Evolutionary conservation across 23 red algal species (phyloP), one percentile per base, ranked within the genome.

Genomic region (Chondrus crispus): DNA sequence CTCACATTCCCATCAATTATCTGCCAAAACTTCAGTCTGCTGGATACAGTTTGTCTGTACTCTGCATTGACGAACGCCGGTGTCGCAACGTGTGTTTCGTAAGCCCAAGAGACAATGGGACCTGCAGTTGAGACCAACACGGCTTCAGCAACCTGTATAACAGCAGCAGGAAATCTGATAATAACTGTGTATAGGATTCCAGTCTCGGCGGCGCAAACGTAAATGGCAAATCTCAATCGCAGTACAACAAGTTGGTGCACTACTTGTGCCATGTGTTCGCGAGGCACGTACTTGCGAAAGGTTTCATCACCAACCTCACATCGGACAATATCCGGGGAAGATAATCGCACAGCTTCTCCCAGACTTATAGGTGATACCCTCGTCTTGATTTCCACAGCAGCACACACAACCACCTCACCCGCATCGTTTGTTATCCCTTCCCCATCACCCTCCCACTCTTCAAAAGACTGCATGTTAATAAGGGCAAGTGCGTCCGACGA

Each of bases 81-180:
- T 9, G 68, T 39, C 4, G 54, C 49, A 16, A 36, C 3, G 18
- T 10, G 43, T 4, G 32, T 3, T 39, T 66, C 62, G 49, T 85
- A 32, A 42, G 81, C 81, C 81, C 81, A 85, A 8, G 43, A 37
- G 11, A 85, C 51, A 70, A 87, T 2, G n/a, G 79, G 79, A 62
- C 3, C 38, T 12, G 50, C 79, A n/a, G n/a, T n/a, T n/a, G n/a
- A n/a, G n/a, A n/a, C n/a, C n/a, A n/a, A n/a, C 20, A 84, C 79
- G 63, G 20, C 50, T 33, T 58, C 35, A 36, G 38, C 58, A n/a
- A 62, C 29, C 7, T 55, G 48, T 39, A 84, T n/a, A 64, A n/a
- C n/a, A n/a, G n/a, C n/a, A n/a, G n/a, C n/a, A n/a, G 60, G 6
- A 66, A 22, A 66, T 37, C 71, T 77, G 29, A 48, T 37, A 39